Evolutionary conservation across 352 stramenopile species (phyloP), one percentile per base, ranked within the genome.

Genomic region (Phytophthora macrochlamydospora): DNA sequence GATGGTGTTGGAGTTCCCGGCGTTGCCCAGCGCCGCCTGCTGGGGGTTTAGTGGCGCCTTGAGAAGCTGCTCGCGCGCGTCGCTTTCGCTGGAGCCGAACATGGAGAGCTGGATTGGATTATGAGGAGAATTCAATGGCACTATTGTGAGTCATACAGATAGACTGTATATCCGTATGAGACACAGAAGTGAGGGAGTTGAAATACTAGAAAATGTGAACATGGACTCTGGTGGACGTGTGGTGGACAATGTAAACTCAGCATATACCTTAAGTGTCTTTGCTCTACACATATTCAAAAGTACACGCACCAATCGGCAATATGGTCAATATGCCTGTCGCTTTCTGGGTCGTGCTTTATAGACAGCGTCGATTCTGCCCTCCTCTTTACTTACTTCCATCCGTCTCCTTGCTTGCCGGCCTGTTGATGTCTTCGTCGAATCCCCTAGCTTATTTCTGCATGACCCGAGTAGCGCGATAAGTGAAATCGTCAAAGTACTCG

Each of bases 401-500:
- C 35, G 44, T 7, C 38, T 14, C 42, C 46, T 56, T 44, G 48
- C 43, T 49, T 49, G 43, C 13, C 43, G 13, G 18, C 18, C 18
- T 24, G 18, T 24, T 24, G 18, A 24, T 24, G 18, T 24, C 18
- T 24, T 24, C 18, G 18, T 24, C 18, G 18, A 24, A 24, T 24
- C 18, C 18, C 18, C 18, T 24, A 43, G 35, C 54, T 71, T 73
- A 92, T 70, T 89, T 90, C 29, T 90, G 79, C 51, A 93, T 90
- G 33, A 93, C 78, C 42, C 82, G 77, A 31, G 86, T 92, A 18
- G 86, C 69, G 3, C 85, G 83, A 76, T 89, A 95, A 42, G 84
- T 95, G 64, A 95, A 95, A 67, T 94, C 88, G 56, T 90, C 77
- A 54, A 95, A 87, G 69, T 90, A 93, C 68, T 95, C 88, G 45